phyloP scores from a whole-genome alignment of 805 yeast species.

The Hanseniaspora meyeri region DNA sequence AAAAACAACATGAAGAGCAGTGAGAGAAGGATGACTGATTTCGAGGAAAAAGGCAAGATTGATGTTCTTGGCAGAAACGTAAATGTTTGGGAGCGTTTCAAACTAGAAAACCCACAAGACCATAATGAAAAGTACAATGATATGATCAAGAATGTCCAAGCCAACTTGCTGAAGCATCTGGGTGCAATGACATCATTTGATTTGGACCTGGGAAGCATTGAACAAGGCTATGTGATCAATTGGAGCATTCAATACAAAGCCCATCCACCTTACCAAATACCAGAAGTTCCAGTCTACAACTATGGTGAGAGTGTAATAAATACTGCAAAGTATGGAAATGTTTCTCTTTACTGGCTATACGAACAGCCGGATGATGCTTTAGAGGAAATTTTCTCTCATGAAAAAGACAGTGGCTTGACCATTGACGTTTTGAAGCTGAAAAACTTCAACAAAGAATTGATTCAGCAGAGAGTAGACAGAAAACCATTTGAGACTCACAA shows the following conservation, averaged over 20 bases:
- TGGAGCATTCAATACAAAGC: not conserved
- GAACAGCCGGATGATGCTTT: not conserved
- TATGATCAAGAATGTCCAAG: not conserved
- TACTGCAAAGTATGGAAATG: constrained; percentile 5
- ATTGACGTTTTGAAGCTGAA: not conserved
- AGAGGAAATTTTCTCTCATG: not conserved
- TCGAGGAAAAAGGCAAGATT: not conserved
- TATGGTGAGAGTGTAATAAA: constrained; percentile 1
- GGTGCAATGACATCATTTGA: constrained; percentile 1
- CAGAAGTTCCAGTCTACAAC: constrained; percentile 3
- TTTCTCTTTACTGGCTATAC: not conserved
- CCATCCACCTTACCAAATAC: constrained; percentile 7
- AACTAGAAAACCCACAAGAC: not conserved
- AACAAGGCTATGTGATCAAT: not conserved
- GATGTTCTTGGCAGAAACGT: constrained; percentile 6
- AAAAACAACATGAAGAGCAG: constrained; percentile 6
- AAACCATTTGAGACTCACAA: not conserved
- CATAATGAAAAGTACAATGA: not conserved
- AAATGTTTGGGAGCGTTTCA: not conserved
- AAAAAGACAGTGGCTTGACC: not conserved
- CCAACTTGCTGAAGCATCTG: not conserved
- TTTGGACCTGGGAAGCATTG: constrained; percentile 8
- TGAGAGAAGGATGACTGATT: not conserved
- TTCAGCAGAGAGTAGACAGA: constrained; percentile 1
- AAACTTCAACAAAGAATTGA: not conserved